Evolutionary conservation across 495 filamentous ascomycete genomes (phyloP), one percentile per base, ranked within the genome.

Genomic region (Niebla homalea): DNA sequence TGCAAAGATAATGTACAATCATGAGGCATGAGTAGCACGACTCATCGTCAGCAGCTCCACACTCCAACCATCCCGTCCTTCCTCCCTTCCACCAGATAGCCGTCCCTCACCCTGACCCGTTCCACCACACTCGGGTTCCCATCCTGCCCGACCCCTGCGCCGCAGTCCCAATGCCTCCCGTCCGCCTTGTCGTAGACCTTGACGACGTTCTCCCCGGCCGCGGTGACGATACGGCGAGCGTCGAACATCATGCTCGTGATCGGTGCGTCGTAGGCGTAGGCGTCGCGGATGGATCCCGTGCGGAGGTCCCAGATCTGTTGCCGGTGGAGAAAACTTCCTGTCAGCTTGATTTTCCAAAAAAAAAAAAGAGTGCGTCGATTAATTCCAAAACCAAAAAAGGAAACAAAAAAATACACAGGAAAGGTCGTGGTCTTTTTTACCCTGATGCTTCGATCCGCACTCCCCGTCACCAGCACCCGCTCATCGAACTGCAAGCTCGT

Each of bases 191-290:
- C 92, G 65, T 97, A 97, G 43, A 97, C 83, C 67, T 99, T 99
- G 53, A 88, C 87, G 23, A 96, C 87, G 57, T 83, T 81, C 64
- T 97, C 90, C 42, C 89, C 85, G 0, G 87, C 88, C 3, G 92
- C 89, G 40, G 87, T 79, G 7, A 90, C 89, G 53, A 99, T 99
- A 38, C 92, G 80, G 23, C 89, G 81, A 12, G 74, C 71, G 64
- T 99, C 92, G 60, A 99, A 99, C 81, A 92, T 92, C 92, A 97
- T 97, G 71, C 84, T 89, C 21, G 87, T 94, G 54, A 99, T 77
- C 0, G 90, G 83, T 60, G 87, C 74, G 61, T 96, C 88, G 64
- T 96, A 99, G 39, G 92, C 92, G 60, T 85, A 99, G 26, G 89
- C 93, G 62, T 99, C 92, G 61, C 83, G 87, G 57, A 99, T 96